Percentiles rank a stretch among this genome's conserved stretches.
These are phyloP conservation scores for Cryoendolithus antarcticus DNA, from an alignment of 2,329 filamentous ascomycete genomes.

Conservation along the genomic window DNA sequence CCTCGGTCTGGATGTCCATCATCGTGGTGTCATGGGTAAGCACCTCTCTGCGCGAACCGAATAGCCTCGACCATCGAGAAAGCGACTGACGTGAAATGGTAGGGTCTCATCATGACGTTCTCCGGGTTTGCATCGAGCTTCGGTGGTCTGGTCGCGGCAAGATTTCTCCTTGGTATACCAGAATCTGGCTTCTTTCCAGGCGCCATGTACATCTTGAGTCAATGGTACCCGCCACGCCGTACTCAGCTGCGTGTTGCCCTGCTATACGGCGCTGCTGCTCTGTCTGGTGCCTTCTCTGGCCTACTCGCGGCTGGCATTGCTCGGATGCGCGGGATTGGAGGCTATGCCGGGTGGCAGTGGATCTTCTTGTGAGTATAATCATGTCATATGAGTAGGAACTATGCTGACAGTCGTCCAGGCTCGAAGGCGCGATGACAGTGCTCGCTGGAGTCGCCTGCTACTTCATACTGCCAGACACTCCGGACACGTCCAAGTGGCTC, in stretches of 20 bases:
- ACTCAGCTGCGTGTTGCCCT: slow-evolving; percentile 11
- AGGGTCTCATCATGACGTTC: slow-evolving; percentile 19
- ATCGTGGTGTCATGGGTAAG: slow-evolving; percentile 22
- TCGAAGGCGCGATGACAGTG: slow-evolving; percentile 47
- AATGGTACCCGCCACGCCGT: slow-evolving; percentile 14
- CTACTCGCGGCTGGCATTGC: slow-evolving; percentile 14
- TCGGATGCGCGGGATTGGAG: slow-evolving; percentile 27
- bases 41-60: too few relatives aligned
- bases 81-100: too few relatives aligned
- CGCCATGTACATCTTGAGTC: slow-evolving; percentile 4
- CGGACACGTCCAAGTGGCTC: slow-evolving; percentile 43
- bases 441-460: slow-evolving; percentile 39
- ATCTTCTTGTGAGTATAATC: slow-evolving; percentile 36
- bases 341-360: slow-evolving; percentile 18
- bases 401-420: slow-evolving; percentile 7
- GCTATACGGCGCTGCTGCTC: slow-evolving; percentile 11
- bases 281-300: slow-evolving; percentile 14
- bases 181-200: slow-evolving; percentile 5
- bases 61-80: too few relatives aligned
- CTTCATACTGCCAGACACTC: slow-evolving; percentile 39
- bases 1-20: slow-evolving; percentile 26
- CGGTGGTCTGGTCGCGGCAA: slow-evolving; percentile 15
- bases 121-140: slow-evolving; percentile 20
- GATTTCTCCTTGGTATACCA: slow-evolving; percentile 15
- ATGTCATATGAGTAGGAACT: slow-evolving; percentile 20